Evolutionary conservation across 306 rosid genomes (phyloP).

Genomic region (Cucumis hystrix): DNA sequence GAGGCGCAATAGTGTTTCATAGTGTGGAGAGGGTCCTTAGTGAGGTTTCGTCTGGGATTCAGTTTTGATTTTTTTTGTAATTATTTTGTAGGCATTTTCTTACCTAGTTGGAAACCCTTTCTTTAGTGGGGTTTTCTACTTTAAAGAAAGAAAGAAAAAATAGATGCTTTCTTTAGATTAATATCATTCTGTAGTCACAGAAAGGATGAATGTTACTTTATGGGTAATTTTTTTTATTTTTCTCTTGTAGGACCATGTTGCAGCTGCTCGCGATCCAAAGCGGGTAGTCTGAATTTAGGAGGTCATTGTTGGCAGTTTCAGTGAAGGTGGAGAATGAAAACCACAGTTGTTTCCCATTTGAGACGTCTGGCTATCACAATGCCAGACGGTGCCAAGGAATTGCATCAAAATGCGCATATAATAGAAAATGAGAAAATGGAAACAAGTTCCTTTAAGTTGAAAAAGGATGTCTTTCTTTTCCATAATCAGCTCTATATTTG

Average conservation of each 20-base stretch:
- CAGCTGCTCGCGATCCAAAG: slow-evolving; percentile 79
- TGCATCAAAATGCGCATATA: not conserved
- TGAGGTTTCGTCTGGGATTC: too few species aligned
- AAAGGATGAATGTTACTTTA: not conserved
- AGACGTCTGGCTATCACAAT: not conserved
- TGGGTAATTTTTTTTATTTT: not conserved
- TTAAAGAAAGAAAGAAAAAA: too few species aligned
- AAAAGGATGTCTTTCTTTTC: not conserved
- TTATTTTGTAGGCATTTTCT: too few species aligned
- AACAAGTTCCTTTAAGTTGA: not conserved
- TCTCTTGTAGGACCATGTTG: slow-evolving; percentile 63
- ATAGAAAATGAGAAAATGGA: not conserved
- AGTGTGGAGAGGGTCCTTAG: too few species aligned
- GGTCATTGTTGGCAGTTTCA: not conserved
- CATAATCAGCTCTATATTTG: not conserved
- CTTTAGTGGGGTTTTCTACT: too few species aligned
- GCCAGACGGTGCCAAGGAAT: not conserved
- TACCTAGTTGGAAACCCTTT: too few species aligned
- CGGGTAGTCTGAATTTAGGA: slow-evolving; percentile 33
- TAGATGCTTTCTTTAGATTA: not conserved
- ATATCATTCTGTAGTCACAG: not conserved
- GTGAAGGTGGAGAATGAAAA: not conserved
- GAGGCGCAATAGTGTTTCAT: too few species aligned
- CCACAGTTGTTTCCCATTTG: not conserved
- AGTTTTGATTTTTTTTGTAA: too few species aligned